Percentiles rank a stretch among this genome's conserved stretches.
phyloP scores from a whole-genome alignment of 2,329 filamentous ascomycete species.

The Apiospora malaysiana region DNA sequence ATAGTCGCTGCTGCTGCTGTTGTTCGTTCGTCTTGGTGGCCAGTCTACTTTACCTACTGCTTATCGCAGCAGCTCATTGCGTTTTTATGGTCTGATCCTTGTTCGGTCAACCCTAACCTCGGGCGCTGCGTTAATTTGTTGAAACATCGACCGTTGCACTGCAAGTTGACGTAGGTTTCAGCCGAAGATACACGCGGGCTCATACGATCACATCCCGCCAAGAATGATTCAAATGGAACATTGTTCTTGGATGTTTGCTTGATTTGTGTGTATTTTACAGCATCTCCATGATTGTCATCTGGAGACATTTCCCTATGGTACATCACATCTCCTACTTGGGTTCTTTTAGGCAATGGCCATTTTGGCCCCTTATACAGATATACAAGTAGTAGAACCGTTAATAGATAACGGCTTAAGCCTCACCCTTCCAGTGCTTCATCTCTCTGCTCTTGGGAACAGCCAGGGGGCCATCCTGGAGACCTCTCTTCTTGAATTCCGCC shows the following conservation, averaged over 20 bases:
- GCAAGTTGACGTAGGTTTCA: constrained; percentile 9
- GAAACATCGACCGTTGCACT: constrained; percentile 5
- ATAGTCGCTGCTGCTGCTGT: background rate
- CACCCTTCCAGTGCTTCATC: constrained; percentile 28
- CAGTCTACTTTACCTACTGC: background rate
- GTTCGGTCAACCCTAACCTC: constrained; percentile 1
- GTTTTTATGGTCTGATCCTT: background rate
- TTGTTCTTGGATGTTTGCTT: background rate
- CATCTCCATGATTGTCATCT: constrained; percentile 1
- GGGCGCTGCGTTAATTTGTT: constrained; percentile 7
- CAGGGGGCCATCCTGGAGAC: constrained; percentile 58
- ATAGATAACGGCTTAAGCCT: background rate
- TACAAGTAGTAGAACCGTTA: background rate
- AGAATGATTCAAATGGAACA: background rate
- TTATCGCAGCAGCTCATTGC: background rate
- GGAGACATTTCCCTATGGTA: constrained; percentile 5
- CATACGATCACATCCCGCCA: background rate
- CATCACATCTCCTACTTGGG: constrained; percentile 9
- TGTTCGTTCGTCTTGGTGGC: background rate
- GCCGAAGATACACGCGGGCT: background rate
- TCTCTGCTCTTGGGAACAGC: constrained; percentile 49
- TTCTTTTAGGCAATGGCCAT: constrained; percentile 7
- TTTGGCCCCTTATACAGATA: background rate
- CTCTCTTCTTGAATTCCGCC: constrained; percentile 68
- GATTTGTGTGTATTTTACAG: constrained; percentile 12